Conservation (phyloP, 1,284 basidiomycete species). For the Wallemia ichthyophaga region DNA sequence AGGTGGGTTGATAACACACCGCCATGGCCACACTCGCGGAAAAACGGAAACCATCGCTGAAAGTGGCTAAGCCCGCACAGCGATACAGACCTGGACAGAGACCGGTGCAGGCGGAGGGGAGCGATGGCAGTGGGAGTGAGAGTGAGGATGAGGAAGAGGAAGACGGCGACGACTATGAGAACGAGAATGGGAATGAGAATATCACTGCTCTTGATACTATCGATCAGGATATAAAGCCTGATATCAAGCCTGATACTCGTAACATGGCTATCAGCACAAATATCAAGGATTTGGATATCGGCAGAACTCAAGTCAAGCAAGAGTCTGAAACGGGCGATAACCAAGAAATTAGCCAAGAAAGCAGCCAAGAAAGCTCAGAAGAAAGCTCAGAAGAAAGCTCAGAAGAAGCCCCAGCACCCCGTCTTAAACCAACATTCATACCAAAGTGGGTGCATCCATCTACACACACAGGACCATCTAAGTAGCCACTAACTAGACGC, state of each 20-base stretch:
- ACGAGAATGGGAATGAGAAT: not conserved
- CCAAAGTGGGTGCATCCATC: slow-evolving; percentile 53
- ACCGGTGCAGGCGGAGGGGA: slow-evolving; percentile 6
- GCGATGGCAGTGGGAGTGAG: slow-evolving; percentile 4
- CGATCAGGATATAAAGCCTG: not conserved
- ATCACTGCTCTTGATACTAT: not conserved
- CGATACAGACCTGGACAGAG: slow-evolving; percentile 13
- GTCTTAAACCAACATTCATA: slow-evolving; percentile 62
- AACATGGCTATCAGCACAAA: not conserved
- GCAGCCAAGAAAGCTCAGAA: slow-evolving; percentile 22
- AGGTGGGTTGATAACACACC: not conserved
- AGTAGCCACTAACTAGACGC: slow-evolving; percentile 24
- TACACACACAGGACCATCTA: too few species aligned
- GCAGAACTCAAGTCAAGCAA: not conserved
- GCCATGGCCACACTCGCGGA: not conserved
- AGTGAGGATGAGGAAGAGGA: slow-evolving; percentile 1
- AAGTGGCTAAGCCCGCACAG: slow-evolving; percentile 9
- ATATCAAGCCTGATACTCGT: too few species aligned
- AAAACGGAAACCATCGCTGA: not conserved
- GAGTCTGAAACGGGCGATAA: not conserved
- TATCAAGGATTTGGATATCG: not conserved
- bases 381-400: slow-evolving; percentile 23
- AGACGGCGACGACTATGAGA: not conserved
- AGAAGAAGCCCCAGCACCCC: slow-evolving; percentile 20
- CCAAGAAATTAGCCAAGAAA: slow-evolving; percentile 16